These are phyloP conservation scores for Salix viminalis DNA, from an alignment of 345 rosid species.

Conservation along the genomic window DNA sequence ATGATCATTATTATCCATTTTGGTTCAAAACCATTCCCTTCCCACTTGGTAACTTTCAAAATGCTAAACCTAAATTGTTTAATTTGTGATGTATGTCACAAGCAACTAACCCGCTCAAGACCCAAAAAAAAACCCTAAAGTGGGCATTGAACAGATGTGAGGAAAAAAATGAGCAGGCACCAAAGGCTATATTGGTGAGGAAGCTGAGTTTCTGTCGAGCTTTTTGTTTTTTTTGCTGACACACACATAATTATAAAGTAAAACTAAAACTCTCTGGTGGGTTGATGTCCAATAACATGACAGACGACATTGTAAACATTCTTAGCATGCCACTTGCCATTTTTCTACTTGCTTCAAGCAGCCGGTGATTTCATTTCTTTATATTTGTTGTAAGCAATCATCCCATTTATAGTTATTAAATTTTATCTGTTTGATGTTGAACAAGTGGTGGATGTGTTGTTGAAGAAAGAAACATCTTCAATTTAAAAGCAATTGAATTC, in stretches of 20 bases:
- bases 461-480: too few relatives aligned
- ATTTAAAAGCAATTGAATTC: too few relatives aligned
- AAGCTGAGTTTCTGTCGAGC: slow-evolving; percentile 4
- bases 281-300: background rate
- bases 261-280: background rate
- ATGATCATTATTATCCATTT: background rate
- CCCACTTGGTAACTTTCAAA: background rate
- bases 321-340: background rate
- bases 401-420: too few relatives aligned
- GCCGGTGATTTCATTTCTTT: background rate
- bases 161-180: background rate
- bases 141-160: background rate
- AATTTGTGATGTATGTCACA: background rate
- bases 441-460: too few relatives aligned
- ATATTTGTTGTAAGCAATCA: too few relatives aligned
- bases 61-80: background rate
- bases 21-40: background rate
- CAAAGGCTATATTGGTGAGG: background rate
- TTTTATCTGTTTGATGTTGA: too few relatives aligned
- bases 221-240: background rate
- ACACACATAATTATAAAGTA: too few relatives aligned
- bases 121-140: background rate
- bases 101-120: background rate
- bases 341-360: background rate
- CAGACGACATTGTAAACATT: background rate